Percentiles rank a stretch among this genome's conserved stretches.
These are phyloP conservation scores for Agaricales sp. DNA, from an alignment of 1,284 basidiomycete species.

Conservation along the genomic window DNA sequence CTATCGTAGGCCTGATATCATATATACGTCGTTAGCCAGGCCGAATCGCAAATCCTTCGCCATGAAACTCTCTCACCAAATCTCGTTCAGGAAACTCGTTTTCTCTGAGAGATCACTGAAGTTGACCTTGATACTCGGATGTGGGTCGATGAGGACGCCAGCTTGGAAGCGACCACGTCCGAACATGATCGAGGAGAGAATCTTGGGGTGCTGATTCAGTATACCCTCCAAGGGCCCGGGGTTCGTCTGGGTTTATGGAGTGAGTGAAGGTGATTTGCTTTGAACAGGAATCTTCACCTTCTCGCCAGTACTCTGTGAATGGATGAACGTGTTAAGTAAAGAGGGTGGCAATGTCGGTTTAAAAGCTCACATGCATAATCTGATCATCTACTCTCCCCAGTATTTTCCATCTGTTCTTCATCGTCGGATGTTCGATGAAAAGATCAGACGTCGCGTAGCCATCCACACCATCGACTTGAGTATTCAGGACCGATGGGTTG, in stretches of 20 bases:
- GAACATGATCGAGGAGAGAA: slow-evolving; percentile 30
- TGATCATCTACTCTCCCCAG: slow-evolving; percentile 13
- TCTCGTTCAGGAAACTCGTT: neutral
- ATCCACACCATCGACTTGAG: slow-evolving; percentile 1
- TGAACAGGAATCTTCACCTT: slow-evolving; percentile 29
- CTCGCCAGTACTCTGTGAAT: slow-evolving; percentile 6
- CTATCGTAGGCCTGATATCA: slow-evolving; percentile 24
- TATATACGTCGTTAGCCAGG: too few relatives aligned
- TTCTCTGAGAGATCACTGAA: slow-evolving; percentile 24
- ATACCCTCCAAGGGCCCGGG: slow-evolving; percentile 22
- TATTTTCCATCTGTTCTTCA: neutral
- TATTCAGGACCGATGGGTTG: slow-evolving; percentile 9
- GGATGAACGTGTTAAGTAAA: neutral
- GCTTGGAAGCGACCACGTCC: slow-evolving; percentile 26
- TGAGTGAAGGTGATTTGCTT: slow-evolving; percentile 18
- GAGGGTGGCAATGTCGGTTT: neutral
- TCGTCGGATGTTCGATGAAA: neutral
- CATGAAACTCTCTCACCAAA: neutral
- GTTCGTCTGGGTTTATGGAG: neutral
- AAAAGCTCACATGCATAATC: slow-evolving; percentile 9
- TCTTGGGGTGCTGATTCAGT: slow-evolving; percentile 22
- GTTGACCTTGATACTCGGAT: slow-evolving; percentile 19
- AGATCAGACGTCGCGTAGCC: slow-evolving; percentile 1
- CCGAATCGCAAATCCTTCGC: too few relatives aligned
- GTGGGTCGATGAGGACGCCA: slow-evolving; percentile 30